Evolutionary conservation across 2,329 filamentous ascomycete genomes (phyloP).

Genomic region (Dactylonectria macrodidyma): DNA sequence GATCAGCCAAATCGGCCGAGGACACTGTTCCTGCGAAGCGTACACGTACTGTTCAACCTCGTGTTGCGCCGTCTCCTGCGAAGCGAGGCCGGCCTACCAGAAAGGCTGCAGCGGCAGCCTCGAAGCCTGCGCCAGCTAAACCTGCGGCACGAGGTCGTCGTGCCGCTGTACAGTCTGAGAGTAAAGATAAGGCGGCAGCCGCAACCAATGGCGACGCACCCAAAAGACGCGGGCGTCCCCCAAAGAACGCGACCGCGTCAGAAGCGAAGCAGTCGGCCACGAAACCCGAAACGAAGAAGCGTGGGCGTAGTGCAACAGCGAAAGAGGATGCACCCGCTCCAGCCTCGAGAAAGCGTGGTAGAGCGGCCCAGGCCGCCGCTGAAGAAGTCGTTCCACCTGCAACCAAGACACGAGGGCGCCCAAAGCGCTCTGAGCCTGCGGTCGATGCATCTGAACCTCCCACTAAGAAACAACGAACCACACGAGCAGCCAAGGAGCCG

Average conservation of each 20-base stretch:
- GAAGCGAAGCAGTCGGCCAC: slow-evolving; percentile 7
- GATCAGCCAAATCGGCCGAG: slow-evolving; percentile 7
- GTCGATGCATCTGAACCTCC: slow-evolving; percentile 34
- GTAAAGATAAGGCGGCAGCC: slow-evolving; percentile 6
- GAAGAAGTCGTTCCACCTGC: slow-evolving; percentile 20
- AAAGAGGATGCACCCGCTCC: not conserved
- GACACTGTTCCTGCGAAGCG: slow-evolving; percentile 24
- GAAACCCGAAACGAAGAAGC: slow-evolving; percentile 36
- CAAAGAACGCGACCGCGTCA: slow-evolving; percentile 24
- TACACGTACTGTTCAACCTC: slow-evolving; percentile 29
- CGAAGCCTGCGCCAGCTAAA: slow-evolving; percentile 7
- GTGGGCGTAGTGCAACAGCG: slow-evolving; percentile 33
- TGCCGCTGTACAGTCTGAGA: slow-evolving; percentile 26
- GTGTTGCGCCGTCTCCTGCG: slow-evolving; percentile 38
- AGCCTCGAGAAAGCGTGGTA: slow-evolving; percentile 25
- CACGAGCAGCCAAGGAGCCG: slow-evolving; percentile 31
- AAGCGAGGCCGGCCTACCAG: slow-evolving; percentile 40
- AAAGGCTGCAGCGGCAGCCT: slow-evolving; percentile 24
- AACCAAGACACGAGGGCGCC: slow-evolving; percentile 39
- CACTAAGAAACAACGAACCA: slow-evolving; percentile 39
- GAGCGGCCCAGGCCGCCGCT: slow-evolving; percentile 1
- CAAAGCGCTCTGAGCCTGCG: slow-evolving; percentile 33
- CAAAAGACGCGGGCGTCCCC: slow-evolving; percentile 43
- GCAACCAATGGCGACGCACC: slow-evolving; percentile 14
- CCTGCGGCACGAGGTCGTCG: slow-evolving; percentile 27